phyloP scores from a whole-genome alignment of 164 flowering plant genomes.

The Berberis vulgaris region DNA sequence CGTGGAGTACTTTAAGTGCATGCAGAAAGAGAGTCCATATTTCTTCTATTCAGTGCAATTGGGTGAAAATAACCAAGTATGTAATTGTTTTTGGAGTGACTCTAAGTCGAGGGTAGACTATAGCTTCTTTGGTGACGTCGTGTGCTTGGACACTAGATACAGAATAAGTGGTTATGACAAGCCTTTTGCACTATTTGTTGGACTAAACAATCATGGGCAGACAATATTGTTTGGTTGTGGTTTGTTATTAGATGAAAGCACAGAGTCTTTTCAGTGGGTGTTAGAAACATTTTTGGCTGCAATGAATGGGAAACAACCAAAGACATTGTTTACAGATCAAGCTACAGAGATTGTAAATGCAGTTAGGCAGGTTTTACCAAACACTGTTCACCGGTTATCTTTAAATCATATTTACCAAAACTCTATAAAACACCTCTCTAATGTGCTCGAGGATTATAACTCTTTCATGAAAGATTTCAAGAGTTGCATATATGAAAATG shows the following conservation, averaged over 20 bases:
- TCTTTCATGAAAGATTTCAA: slow-evolving; percentile 1
- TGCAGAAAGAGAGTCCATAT: slow-evolving; percentile 8
- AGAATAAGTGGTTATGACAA: slow-evolving; percentile 5
- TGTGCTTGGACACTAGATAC: slow-evolving; percentile 15
- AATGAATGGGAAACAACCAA: slow-evolving; percentile 13
- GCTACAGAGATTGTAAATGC: background rate
- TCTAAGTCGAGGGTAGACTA: slow-evolving; percentile 12
- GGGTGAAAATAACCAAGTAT: slow-evolving; percentile 10
- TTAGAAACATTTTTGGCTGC: slow-evolving; percentile 13
- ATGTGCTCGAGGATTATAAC: background rate
- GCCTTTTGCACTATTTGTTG: slow-evolving; percentile 18
- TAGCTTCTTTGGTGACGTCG: slow-evolving; percentile 14
- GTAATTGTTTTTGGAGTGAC: slow-evolving; percentile 17
- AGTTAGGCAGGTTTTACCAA: background rate
- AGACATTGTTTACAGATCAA: slow-evolving; percentile 4
- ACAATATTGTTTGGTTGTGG: slow-evolving; percentile 15
- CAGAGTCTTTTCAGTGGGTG: slow-evolving; percentile 14
- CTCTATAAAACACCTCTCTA: background rate
- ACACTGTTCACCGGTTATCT: background rate
- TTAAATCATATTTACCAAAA: slow-evolving; percentile 6
- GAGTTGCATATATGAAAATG: slow-evolving; percentile 6
- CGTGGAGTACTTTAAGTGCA: background rate
- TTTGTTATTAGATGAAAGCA: slow-evolving; percentile 12
- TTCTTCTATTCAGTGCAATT: slow-evolving; percentile 14
- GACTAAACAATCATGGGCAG: slow-evolving; percentile 19